Percentiles rank a stretch among this genome's conserved stretches.
These are phyloP conservation scores for Asterochloris sp. DNA, from an alignment of 139 green algal species.

Conservation along the genomic window DNA sequence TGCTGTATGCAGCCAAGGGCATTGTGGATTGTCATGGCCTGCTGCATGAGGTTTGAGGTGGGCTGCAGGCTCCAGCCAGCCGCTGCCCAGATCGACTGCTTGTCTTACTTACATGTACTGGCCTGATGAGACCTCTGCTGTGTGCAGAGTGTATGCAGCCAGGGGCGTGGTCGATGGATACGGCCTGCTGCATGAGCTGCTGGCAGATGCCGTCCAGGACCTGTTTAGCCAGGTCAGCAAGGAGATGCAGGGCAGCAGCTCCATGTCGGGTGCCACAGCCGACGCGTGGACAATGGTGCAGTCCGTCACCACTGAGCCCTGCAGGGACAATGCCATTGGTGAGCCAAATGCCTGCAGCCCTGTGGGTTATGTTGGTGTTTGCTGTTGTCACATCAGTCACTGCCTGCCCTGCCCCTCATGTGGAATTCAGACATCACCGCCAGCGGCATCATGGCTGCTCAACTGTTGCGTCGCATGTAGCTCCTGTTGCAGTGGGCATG, in stretches of 20 bases:
- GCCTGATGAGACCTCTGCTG: not conserved
- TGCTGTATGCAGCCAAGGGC: no score
- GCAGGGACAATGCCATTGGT: slow-evolving; percentile 25
- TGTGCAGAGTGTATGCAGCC: slow-evolving; percentile 13
- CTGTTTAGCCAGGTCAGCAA: slow-evolving; percentile 9
- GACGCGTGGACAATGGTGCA: slow-evolving; percentile 25
- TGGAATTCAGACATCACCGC: no score
- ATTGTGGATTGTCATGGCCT: no score
- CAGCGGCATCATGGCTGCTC: no score
- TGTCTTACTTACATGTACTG: no score
- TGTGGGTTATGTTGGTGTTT: not conserved
- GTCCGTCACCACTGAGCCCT: slow-evolving; percentile 28
- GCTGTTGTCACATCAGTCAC: not conserved
- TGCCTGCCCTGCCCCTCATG: no score
- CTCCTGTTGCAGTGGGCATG: no score
- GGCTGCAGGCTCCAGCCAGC: no score
- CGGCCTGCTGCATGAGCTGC: slow-evolving; percentile 34
- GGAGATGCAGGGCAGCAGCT: not conserved
- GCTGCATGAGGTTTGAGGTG: no score
- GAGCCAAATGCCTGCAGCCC: not conserved
- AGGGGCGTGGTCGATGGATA: slow-evolving; percentile 23
- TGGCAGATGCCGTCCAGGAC: slow-evolving; percentile 31
- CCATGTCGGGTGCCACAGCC: not conserved
- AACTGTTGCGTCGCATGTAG: no score
- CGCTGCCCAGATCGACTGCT: no score